Base-by-base conservation (phyloP, 345 rosid genomes). In the Murraya koenigii region DNA sequence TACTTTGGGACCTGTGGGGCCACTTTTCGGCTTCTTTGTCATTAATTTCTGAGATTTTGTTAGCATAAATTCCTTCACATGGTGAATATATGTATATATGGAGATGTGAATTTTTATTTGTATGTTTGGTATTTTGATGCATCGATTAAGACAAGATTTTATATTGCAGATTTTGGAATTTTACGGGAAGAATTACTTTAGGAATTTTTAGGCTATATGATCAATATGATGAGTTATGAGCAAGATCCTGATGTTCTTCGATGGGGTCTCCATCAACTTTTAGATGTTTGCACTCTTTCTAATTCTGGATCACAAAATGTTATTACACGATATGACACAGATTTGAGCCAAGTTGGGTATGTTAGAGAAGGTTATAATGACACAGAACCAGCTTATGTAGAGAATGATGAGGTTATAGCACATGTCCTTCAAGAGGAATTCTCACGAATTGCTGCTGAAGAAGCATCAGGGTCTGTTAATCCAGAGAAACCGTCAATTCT, bases 341-440 rank as follows among this genome's bases (percentile, higher is more conserved):
- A 84, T 76, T 69, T 32, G 76, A 76, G 84, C 70, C 77, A 84
- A 76, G 87, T 89, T 28, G 94, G 81, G 38, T 82, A 81, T 76
- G 89, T 90, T 59, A 76, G 80, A 80, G 97, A 92, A 84, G 87
- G 87, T 80, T 91, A 88, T 72, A 74, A 75, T 15, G 87, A 83
- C 75, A 70, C 78, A 54, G 80, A 52, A 47, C 62, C 8, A 5
- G 64, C 71, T 22, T 74, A 85, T 71, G 86, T 88, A 2, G 97
- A 92, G 80, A 88, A 86, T 78, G 98, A 96, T 89, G 94, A 88
- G 4, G 88, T 84, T 30, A 94, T 96, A 54, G 98, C 97, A 58
- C 86, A 72, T 82, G 87, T 88, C 80, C 84, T 91, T 52, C 97
- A 91, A 81, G 97, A 92, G 70, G 98, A 96, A 75, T 80, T 91